Conservation (phyloP, 148 eudicot species). For the Cornus suecica region DNA sequence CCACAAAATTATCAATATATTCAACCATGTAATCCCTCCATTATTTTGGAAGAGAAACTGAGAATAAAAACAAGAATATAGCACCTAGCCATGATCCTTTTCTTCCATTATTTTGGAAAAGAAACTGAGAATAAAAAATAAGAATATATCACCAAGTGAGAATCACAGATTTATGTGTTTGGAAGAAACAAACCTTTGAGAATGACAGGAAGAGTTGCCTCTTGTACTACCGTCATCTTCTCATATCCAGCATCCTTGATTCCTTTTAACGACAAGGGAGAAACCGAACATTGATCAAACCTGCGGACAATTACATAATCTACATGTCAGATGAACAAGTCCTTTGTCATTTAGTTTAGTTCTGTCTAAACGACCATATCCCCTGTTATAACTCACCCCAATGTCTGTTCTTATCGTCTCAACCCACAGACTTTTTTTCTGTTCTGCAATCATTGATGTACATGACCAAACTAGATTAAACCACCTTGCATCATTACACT, state of each 20-base stretch:
- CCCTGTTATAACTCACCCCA: neutral
- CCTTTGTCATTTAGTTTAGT: constrained; percentile 1
- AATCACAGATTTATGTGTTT: neutral
- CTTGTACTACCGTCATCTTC: constrained; percentile 95
- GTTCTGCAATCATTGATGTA: neutral
- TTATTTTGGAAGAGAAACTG: neutral
- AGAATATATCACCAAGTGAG: neutral
- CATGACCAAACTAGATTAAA: neutral
- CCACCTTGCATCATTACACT: neutral
- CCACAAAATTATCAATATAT: neutral
- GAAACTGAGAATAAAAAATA: no score
- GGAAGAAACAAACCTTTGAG: constrained; percentile 52
- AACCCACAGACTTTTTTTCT: neutral
- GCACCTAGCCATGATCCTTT: neutral
- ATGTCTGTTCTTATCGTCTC: neutral
- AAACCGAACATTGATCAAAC: constrained; percentile 90
- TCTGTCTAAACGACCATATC: neutral
- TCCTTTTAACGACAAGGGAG: constrained; percentile 73
- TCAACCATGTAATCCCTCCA: neutral
- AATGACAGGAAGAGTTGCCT: constrained; percentile 91
- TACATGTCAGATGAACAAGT: neutral
- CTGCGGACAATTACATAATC: constrained; percentile 32
- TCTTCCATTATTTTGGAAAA: no score
- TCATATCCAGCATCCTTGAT: constrained; percentile 90
- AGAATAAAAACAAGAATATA: neutral